Base-by-base conservation (phyloP, 2,329 filamentous ascomycete genomes). In the Xylariomycetidae sp. region DNA sequence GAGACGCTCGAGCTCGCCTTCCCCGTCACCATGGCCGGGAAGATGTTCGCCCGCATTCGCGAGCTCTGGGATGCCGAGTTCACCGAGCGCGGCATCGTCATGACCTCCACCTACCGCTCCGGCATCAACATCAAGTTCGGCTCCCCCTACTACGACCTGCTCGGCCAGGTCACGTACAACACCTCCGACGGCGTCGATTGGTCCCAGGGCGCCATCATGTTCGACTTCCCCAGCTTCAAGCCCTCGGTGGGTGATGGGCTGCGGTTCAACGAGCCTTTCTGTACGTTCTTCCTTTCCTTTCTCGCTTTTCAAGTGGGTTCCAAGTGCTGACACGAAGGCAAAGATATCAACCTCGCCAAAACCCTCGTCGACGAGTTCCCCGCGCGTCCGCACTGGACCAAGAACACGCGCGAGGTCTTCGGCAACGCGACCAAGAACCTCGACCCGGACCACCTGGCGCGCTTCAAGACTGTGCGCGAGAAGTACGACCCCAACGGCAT, bases 121-220 rank as follows among this genome's bases (percentile, higher is more conserved):
- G 68, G 68, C 15, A 69, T 71, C 39, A 71, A 71, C 48, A 69
- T 70, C 54, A 70, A 70, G 51, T 70, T 72, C 35, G 68, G 67
- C 24, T 63, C 60, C 47, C 46, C 68, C 0, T 64, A 71, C 44
- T 65, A 57, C 33, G 68, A 72, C 37, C 56, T 72, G 16, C 49
- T 72, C 6, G 68, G 68, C 10, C 68, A 72, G 50, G 63, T 64
- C 12, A 70, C 66, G 8, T 63, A 62, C 32, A 59, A 61, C 42
- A 71, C 68, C 6, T 57, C 57, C 1, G 68, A 70, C 35, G 63
- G 63, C 4, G 63, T 58, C 27, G 68, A 72, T 46, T 72, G 66
- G 66, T 40, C 35, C 31, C 62, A 68, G 47, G 69, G 68, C 2
- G 60, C 63, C 14, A 69, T 73, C 45, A 73, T 72, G 68, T 67